Conservation (phyloP, 768 basidiomycete species). For the Asterophora parasitica region DNA sequence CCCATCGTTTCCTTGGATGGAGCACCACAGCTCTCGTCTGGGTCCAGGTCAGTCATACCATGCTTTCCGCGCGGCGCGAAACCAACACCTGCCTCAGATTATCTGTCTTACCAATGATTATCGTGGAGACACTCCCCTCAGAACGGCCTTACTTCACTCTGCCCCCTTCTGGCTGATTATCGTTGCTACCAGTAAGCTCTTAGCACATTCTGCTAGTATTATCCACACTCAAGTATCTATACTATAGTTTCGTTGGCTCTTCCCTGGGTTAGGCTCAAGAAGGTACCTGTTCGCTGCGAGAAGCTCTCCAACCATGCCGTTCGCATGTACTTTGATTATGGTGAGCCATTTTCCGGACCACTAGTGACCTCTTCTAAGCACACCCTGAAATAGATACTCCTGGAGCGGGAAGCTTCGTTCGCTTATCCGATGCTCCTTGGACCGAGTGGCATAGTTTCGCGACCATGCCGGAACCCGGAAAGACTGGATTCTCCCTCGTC, state of each 20-base stretch:
- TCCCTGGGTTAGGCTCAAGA: slow-evolving; percentile 40
- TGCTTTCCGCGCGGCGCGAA: neutral
- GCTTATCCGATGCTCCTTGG: slow-evolving; percentile 43
- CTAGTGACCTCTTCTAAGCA: neutral
- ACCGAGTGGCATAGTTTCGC: slow-evolving; percentile 61
- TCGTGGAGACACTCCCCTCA: slow-evolving; percentile 12
- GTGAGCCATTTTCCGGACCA: slow-evolving; percentile 14
- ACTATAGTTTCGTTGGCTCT: slow-evolving; percentile 30
- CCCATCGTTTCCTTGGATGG: slow-evolving; percentile 45
- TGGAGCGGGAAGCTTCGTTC: slow-evolving; percentile 42
- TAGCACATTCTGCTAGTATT: neutral
- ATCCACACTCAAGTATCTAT: neutral
- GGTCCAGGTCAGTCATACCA: slow-evolving; percentile 28
- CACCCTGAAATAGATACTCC: slow-evolving; percentile 32
- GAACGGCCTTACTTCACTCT: slow-evolving; percentile 9
- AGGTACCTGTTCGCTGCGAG: slow-evolving; percentile 35
- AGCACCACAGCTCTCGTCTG: slow-evolving; percentile 37
- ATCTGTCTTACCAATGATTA: slow-evolving; percentile 38
- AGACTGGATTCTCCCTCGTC: slow-evolving; percentile 50
- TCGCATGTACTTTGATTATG: slow-evolving; percentile 41
- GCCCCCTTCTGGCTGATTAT: slow-evolving; percentile 39
- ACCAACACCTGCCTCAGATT: neutral
- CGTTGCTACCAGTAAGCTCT: slow-evolving; percentile 25
- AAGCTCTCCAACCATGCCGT: slow-evolving; percentile 39
- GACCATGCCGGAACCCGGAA: slow-evolving; percentile 44